A percentile compares a stretch with the other conserved stretches of the same genome.
Evolutionary conservation across 768 basidiomycete species (phyloP).

Genomic region (Ramaria rubella): DNA sequence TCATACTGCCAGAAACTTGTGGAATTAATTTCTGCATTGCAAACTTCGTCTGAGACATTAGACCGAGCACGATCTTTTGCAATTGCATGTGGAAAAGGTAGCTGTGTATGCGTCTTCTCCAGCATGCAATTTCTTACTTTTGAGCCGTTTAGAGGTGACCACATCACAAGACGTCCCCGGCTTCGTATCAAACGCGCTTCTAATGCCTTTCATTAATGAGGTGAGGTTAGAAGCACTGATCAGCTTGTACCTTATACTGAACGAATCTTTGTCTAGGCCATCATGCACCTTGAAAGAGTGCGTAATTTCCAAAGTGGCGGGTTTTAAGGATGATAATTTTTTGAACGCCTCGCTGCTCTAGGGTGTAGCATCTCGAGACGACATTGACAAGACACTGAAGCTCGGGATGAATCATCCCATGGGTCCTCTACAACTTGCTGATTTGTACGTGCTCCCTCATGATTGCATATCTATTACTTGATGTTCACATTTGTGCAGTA

Average conservation of each 20-base stretch:
- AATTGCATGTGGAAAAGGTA: slow-evolving; percentile 83
- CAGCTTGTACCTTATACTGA: background rate
- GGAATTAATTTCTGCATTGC: slow-evolving; percentile 90
- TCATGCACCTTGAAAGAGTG: slow-evolving; percentile 89
- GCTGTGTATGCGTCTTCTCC: slow-evolving; percentile 8
- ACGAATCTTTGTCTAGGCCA: slow-evolving; percentile 47
- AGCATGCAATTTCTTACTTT: background rate
- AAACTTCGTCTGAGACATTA: slow-evolving; percentile 75
- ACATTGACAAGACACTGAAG: slow-evolving; percentile 91
- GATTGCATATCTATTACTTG: background rate
- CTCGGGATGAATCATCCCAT: slow-evolving; percentile 94
- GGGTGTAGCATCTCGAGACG: slow-evolving; percentile 89
- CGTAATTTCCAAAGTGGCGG: background rate
- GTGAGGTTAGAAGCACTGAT: too few species aligned
- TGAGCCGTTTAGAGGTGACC: slow-evolving; percentile 66
- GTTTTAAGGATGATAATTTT: background rate
- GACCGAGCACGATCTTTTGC: slow-evolving; percentile 77
- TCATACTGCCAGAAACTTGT: slow-evolving; percentile 66
- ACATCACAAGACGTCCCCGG: slow-evolving; percentile 89
- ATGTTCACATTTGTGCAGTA: slow-evolving; percentile 39
- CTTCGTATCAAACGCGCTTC: slow-evolving; percentile 87
- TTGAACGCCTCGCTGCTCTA: too few species aligned
- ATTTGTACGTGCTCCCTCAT: slow-evolving; percentile 27
- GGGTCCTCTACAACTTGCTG: slow-evolving; percentile 78
- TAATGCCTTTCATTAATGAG: slow-evolving; percentile 99